Percentiles rank a stretch among this genome's conserved stretches.
Conservation (phyloP, 176 grass and related monocot genomes). For the Elaeis guineensis region DNA sequence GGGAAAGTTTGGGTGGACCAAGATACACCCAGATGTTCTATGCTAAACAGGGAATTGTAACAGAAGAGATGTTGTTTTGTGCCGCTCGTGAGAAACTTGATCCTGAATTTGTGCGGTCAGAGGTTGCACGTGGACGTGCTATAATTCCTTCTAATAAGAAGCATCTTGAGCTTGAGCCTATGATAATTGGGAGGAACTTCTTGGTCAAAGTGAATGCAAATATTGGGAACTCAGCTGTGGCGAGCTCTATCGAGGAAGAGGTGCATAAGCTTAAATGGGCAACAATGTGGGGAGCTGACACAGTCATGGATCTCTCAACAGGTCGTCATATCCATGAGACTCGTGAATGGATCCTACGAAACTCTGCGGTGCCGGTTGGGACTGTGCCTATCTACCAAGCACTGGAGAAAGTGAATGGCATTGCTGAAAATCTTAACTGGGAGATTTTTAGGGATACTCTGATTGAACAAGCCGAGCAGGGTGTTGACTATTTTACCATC, state of each 20-base stretch:
- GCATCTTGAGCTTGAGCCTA: constrained; percentile 93
- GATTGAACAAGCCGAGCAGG: constrained; percentile 95
- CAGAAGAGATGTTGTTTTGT: constrained; percentile 95
- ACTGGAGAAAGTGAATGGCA: constrained; percentile 94
- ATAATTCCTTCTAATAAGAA: constrained; percentile 96
- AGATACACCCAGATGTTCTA: constrained; percentile 97
- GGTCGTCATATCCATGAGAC: constrained; percentile 97
- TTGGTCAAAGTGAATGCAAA: constrained; percentile 97
- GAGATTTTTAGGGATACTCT: constrained; percentile 87
- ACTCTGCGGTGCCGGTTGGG: constrained; percentile 88
- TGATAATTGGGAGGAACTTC: constrained; percentile 98
- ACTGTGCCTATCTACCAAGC: constrained; percentile 98
- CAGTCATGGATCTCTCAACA: constrained; percentile 96
- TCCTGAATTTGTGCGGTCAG: constrained; percentile 86
- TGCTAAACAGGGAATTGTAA: constrained; percentile 86
- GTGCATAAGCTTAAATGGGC: constrained; percentile 99
- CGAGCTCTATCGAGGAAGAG: constrained; percentile 94
- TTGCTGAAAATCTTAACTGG: constrained; percentile 87
- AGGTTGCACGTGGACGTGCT: constrained; percentile 82
- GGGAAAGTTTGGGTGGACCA: constrained; percentile 55
- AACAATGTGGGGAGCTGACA: constrained; percentile 99
- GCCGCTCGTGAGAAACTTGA: constrained; percentile 80
- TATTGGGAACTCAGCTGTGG: constrained; percentile 88
- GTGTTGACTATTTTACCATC: constrained; percentile 98
- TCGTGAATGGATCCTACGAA: constrained; percentile 90